Percentiles rank a stretch among this genome's conserved stretches.
These are phyloP conservation scores for Chlorella variabilis DNA, from an alignment of 163 green algal genomes.

Conservation along the genomic window DNA sequence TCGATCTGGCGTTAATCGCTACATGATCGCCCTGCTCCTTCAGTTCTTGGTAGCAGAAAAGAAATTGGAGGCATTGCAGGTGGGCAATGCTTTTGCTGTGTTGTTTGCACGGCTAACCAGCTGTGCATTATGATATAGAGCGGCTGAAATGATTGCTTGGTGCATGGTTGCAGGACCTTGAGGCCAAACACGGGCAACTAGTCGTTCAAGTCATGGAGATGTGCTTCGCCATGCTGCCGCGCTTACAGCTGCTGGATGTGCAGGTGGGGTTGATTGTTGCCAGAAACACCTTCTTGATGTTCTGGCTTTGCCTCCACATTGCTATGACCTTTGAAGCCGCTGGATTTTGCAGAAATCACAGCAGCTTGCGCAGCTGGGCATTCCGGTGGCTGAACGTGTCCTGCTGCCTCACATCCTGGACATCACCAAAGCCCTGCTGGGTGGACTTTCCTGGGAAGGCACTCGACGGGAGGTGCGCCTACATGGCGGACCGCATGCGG, in stretches of 20 bases:
- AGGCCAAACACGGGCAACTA: conserved; percentile 63
- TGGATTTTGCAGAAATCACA: conserved; percentile 36
- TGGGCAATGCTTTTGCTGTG: not conserved
- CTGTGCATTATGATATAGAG: too few relatives aligned
- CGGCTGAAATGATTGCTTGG: too few relatives aligned
- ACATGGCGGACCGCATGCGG: not conserved
- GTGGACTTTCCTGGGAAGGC: not conserved
- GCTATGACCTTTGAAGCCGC: not conserved
- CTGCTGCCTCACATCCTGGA: conserved; percentile 39
- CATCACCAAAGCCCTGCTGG: not conserved
- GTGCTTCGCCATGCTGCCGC: conserved; percentile 48
- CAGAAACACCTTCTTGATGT: too few relatives aligned
- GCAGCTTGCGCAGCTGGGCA: conserved; percentile 25
- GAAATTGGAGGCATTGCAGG: conserved; percentile 65
- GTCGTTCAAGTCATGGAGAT: conserved; percentile 69
- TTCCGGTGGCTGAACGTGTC: conserved; percentile 30
- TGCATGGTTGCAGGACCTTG: conserved; percentile 33
- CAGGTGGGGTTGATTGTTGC: not conserved
- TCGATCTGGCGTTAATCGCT: conserved; percentile 38
- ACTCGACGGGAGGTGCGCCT: not conserved
- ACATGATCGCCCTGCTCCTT: conserved; percentile 73
- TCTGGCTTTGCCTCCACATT: too few relatives aligned
- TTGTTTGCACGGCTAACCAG: too few relatives aligned
- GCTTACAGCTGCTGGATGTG: conserved; percentile 43
- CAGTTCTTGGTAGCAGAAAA: conserved; percentile 69